phyloP scores from a whole-genome alignment of 1,284 basidiomycete genomes.

The Salmacisia buchloeana region DNA sequence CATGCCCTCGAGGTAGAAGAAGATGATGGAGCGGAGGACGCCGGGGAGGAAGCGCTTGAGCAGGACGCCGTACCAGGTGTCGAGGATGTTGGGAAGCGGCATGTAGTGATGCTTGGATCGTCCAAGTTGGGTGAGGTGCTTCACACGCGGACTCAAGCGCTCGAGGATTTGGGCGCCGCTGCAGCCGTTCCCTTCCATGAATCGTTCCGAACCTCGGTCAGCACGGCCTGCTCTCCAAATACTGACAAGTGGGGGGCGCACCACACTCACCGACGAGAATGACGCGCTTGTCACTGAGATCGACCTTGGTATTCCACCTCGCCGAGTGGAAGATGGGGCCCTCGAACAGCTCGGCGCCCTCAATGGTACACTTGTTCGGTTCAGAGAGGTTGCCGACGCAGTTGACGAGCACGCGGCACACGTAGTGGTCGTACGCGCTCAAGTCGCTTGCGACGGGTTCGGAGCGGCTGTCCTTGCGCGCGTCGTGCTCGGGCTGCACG shows the following conservation, averaged over 20 bases:
- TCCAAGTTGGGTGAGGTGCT: slow-evolving; percentile 39
- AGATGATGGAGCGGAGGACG: slow-evolving; percentile 35
- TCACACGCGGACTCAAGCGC: slow-evolving; percentile 15
- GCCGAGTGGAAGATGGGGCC: slow-evolving; percentile 47
- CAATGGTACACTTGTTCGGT: slow-evolving; percentile 41
- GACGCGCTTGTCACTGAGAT: slow-evolving; percentile 46
- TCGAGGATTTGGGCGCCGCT: slow-evolving; percentile 39
- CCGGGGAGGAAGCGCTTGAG: slow-evolving; percentile 26
- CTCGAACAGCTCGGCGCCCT: slow-evolving; percentile 40
- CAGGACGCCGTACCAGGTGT: slow-evolving; percentile 25
- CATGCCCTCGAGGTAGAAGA: slow-evolving; percentile 32
- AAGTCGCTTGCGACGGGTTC: background rate
- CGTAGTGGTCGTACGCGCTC: slow-evolving; percentile 24
- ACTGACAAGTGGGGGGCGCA: background rate
- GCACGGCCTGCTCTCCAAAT: too few species aligned
- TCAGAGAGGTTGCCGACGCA: slow-evolving; percentile 42
- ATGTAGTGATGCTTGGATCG: slow-evolving; percentile 45
- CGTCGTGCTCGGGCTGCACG: background rate
- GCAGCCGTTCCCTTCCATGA: slow-evolving; percentile 17
- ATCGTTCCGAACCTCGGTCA: too few species aligned
- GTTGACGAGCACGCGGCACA: slow-evolving; percentile 39
- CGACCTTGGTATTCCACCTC: slow-evolving; percentile 47
- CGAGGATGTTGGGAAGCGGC: slow-evolving; percentile 28
- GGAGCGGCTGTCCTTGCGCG: background rate
- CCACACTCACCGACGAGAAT: slow-evolving; percentile 48